Percentiles rank a stretch among this genome's conserved stretches.
Evolutionary conservation across 352 stramenopile species (phyloP).

Genomic region (Globisporangium nagaii): DNA sequence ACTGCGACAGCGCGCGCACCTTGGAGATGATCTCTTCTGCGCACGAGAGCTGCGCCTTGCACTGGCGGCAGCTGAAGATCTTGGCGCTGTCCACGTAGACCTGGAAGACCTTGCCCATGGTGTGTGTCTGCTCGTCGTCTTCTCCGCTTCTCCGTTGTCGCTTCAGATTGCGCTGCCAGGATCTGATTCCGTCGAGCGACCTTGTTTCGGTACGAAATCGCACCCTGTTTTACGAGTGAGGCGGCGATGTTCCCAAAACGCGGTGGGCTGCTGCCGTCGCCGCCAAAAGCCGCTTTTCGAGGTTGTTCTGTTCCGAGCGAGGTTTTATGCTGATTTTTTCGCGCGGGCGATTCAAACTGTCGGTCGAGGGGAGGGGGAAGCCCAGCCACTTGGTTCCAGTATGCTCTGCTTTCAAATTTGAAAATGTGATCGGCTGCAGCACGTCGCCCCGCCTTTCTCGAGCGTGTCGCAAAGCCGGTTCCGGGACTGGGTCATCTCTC

Average conservation of each 20-base stretch:
- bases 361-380: conserved; percentile 2
- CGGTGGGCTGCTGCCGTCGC: too few species aligned
- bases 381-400: conserved; percentile 25
- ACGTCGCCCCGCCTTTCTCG: conserved; percentile 15
- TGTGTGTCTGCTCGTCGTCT: neutral
- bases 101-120: conserved; percentile 83
- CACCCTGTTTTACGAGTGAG: neutral
- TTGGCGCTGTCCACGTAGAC: conserved; percentile 88
- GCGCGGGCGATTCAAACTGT: conserved; percentile 3
- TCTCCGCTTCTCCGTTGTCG: neutral
- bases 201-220: neutral
- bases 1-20: conserved; percentile 32
- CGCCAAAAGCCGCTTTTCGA: too few species aligned
- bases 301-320: too few species aligned
- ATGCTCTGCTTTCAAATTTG: conserved; percentile 26
- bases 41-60: conserved; percentile 87
- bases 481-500: conserved; percentile 14
- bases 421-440: conserved; percentile 11
- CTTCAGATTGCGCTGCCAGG: neutral
- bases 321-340: too few species aligned
- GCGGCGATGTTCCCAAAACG: too few species aligned
- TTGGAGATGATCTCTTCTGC: conserved; percentile 95
- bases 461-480: neutral
- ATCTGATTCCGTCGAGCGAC: conserved; percentile 1
- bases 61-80: conserved; percentile 90